Conservation (phyloP, 257 asterid genomes). For the Parsonsia alboflavescens region DNA sequence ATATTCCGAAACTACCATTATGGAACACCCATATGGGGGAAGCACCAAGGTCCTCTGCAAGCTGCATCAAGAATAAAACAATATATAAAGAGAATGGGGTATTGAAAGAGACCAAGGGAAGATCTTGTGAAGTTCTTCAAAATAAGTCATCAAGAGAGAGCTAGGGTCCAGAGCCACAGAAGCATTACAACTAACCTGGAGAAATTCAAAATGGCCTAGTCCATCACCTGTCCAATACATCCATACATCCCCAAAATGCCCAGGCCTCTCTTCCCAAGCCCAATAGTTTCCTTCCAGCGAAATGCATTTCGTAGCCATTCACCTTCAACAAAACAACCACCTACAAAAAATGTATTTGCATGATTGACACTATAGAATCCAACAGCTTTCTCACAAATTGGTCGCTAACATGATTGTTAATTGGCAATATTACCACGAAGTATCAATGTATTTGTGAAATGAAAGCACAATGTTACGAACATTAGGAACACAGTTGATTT, state of each 20-base stretch:
- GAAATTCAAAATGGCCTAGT: conserved; percentile 80
- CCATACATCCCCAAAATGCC: conserved; percentile 99
- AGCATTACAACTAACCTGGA: conserved; percentile 62
- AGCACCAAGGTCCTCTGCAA: conserved; percentile 91
- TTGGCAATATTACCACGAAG: background rate
- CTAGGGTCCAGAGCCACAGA: no score
- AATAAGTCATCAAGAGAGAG: background rate
- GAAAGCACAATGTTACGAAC: no score
- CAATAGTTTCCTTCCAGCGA: no score
- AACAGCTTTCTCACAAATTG: background rate
- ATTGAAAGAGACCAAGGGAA: background rate
- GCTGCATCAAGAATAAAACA: no score
- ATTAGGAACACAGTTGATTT: no score
- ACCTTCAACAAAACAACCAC: no score
- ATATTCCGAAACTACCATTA: conserved; percentile 50
- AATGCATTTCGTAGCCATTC: no score
- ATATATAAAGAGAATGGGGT: background rate
- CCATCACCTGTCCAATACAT: conserved; percentile 97
- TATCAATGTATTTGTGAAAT: background rate
- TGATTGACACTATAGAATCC: background rate
- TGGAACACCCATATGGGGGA: conserved; percentile 92
- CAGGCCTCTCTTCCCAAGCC: no score
- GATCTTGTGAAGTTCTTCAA: background rate
- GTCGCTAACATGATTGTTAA: conserved; percentile 3
- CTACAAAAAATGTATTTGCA: conserved; percentile 10